A percentile compares a stretch with the other conserved stretches of the same genome.
Evolutionary conservation across 805 yeast genomes (phyloP).

Genomic region (Komagataella populi): DNA sequence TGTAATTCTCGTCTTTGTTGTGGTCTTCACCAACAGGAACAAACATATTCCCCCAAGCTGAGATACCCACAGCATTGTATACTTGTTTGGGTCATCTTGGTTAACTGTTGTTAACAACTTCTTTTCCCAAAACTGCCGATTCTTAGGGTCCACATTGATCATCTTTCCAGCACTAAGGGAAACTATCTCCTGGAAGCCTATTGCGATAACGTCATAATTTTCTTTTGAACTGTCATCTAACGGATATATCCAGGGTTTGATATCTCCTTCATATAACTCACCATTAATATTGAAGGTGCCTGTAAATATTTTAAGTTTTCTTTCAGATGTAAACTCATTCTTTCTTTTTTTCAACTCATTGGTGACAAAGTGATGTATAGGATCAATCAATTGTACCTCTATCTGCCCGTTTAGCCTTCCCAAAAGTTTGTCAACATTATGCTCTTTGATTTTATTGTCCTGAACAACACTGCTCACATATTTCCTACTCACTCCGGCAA

Average conservation of each 20-base stretch:
- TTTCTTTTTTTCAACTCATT: conserved; percentile 25
- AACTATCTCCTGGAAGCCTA: conserved; percentile 85
- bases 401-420: conserved; percentile 34
- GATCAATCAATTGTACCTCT: conserved; percentile 30
- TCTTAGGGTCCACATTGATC: conserved; percentile 58
- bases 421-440: conserved; percentile 31
- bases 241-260: conserved; percentile 33
- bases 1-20: conserved; percentile 35
- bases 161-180: conserved; percentile 77
- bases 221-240: conserved; percentile 15
- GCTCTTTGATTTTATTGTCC: conserved; percentile 19
- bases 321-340: conserved; percentile 23
- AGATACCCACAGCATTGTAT: conserved; percentile 47
- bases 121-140: conserved; percentile 51
- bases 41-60: conserved; percentile 80
- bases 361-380: conserved; percentile 38
- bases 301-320: conserved; percentile 28
- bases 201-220: conserved; percentile 49
- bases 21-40: conserved; percentile 50
- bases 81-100: conserved; percentile 19
- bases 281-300: conserved; percentile 47
- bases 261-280: conserved; percentile 24
- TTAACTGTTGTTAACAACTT: conserved; percentile 36
- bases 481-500: conserved; percentile 21
- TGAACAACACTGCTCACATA: conserved; percentile 13